A percentile compares a stretch with the other conserved stretches of the same genome.
Evolutionary conservation across 441 rosid genomes (phyloP).

Genomic region (Geranium incanum): DNA sequence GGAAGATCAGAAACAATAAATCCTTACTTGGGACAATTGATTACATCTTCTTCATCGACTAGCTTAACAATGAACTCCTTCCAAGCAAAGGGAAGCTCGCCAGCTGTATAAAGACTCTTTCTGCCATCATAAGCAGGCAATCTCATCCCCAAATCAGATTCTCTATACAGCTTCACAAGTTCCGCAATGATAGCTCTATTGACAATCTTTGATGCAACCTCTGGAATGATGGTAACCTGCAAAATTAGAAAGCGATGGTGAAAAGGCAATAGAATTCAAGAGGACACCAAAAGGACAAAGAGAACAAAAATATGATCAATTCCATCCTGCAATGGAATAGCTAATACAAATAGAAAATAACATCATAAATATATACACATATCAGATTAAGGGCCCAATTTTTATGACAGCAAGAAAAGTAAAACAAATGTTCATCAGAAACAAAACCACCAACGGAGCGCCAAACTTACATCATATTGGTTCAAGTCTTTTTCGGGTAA

Average conservation of each 20-base stretch:
- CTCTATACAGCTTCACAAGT: constrained; percentile 71
- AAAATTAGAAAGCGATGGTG: constrained; percentile 28
- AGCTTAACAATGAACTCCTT: constrained; percentile 82
- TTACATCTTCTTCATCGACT: constrained; percentile 64
- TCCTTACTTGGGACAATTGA: constrained; percentile 74
- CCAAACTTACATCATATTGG: constrained; percentile 76
- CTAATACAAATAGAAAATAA: constrained; percentile 1
- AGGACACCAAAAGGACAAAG: constrained; percentile 23
- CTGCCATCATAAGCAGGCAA: constrained; percentile 97
- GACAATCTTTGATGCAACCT: constrained; percentile 69
- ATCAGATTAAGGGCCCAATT: background rate
- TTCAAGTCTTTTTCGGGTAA: constrained; percentile 81
- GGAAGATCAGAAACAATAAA: constrained; percentile 12
- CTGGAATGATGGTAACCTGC: constrained; percentile 93
- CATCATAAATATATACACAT: background rate
- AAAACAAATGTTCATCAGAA: background rate
- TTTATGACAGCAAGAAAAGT: background rate
- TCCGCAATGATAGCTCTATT: constrained; percentile 92
- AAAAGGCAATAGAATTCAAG: constrained; percentile 40
- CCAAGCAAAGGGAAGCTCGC: constrained; percentile 80
- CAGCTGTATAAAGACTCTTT: constrained; percentile 92
- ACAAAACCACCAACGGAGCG: constrained; percentile 16
- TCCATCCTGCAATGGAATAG: constrained; percentile 33
- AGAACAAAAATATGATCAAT: constrained; percentile 29
- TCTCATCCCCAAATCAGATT: constrained; percentile 78